Evolutionary conservation across 257 asterid species (phyloP).

Genomic region (Solanum chilense): DNA sequence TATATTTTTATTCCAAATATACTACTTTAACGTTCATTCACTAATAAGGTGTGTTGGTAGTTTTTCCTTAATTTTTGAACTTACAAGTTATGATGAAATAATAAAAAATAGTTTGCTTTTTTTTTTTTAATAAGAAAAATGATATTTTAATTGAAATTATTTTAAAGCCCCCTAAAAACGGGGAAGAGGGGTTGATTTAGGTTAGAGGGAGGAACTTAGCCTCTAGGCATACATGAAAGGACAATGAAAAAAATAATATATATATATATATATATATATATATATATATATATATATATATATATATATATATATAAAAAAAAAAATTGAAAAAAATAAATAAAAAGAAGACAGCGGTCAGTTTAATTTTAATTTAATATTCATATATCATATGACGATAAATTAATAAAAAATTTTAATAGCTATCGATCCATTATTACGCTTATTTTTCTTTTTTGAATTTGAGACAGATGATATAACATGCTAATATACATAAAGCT

Average conservation of each 20-base stretch:
- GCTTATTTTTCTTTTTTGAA: neutral
- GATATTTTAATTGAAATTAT: neutral
- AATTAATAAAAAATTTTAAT: neutral
- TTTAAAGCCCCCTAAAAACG: neutral
- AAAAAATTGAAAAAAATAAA: neutral
- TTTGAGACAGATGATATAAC: neutral
- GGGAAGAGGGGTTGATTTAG: neutral
- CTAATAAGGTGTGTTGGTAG: neutral
- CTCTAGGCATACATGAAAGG: neutral
- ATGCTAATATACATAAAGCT: no score
- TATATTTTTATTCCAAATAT: neutral
- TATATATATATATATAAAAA: neutral
- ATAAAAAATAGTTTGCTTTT: neutral
- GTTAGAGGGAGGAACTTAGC: neutral
- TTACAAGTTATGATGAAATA: neutral
- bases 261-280: neutral
- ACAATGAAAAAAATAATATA: neutral
- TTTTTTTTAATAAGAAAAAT: neutral
- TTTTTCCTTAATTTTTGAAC: neutral
- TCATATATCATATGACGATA: neutral
- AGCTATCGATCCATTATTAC: neutral
- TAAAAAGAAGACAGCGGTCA: neutral
- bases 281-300: neutral
- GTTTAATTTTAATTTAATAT: neutral
- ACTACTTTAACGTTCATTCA: neutral